Conservation (phyloP, 805 yeast species). For the Schizosaccharomyces octosporus region DNA sequence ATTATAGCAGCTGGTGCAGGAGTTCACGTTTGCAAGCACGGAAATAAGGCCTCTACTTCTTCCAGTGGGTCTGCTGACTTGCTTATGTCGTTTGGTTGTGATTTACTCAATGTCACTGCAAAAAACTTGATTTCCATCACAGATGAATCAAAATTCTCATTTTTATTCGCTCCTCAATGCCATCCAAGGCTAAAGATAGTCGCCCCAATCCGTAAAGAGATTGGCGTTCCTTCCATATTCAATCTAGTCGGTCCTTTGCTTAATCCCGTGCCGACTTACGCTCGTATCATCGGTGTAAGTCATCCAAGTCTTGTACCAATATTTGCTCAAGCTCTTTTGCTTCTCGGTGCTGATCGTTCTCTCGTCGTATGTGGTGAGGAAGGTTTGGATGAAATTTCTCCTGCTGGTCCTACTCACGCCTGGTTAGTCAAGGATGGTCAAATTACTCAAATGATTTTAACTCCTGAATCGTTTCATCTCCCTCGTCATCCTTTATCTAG, state of each 20-base stretch:
- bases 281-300: constrained; percentile 77
- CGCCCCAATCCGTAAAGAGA: constrained; percentile 44
- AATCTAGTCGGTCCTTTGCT: constrained; percentile 81
- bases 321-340: constrained; percentile 58
- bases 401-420: constrained; percentile 54
- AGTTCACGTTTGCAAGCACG: constrained; percentile 70
- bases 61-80: constrained; percentile 86
- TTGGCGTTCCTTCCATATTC: constrained; percentile 84
- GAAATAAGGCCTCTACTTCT: constrained; percentile 90
- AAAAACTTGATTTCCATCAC: constrained; percentile 32
- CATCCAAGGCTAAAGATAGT: constrained; percentile 78
- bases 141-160: constrained; percentile 29
- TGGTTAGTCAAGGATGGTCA: constrained; percentile 26
- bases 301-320: constrained; percentile 53
- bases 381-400: constrained; percentile 84
- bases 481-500: constrained; percentile 39
- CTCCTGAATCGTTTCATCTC: constrained; percentile 62
- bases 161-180: constrained; percentile 76
- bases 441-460: constrained; percentile 12
- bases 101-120: constrained; percentile 41
- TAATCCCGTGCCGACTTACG: constrained; percentile 64
- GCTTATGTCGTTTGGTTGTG: constrained; percentile 59
- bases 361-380: constrained; percentile 84
- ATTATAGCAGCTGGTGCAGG: constrained; percentile 81
- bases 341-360: constrained; percentile 22